These are phyloP conservation scores for Dalbergia cochinchinensis DNA, from an alignment of 306 rosid species.

Conservation along the genomic window DNA sequence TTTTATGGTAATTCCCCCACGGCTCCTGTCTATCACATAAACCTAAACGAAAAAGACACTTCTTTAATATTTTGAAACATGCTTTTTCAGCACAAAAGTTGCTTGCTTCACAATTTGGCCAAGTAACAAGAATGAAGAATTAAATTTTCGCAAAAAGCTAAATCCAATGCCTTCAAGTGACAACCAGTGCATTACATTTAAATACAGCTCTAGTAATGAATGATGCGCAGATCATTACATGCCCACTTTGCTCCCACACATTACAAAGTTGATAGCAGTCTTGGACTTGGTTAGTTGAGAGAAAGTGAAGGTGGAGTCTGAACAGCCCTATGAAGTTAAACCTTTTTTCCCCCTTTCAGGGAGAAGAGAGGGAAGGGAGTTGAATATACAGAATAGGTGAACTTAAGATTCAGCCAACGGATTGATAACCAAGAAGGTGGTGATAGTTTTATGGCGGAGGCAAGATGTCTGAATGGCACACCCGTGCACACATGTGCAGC, in stretches of 20 bases:
- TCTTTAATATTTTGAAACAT: not conserved
- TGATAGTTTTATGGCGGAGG: not conserved
- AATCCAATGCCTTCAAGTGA: not conserved
- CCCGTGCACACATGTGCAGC: not conserved
- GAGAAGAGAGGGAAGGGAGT: not conserved
- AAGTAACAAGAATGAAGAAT: not conserved
- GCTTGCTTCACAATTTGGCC: slow-evolving; percentile 7
- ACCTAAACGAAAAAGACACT: no score
- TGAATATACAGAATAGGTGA: not conserved
- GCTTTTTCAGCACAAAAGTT: not conserved
- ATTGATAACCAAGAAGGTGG: slow-evolving; percentile 7
- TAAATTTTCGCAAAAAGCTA: slow-evolving; percentile 8
- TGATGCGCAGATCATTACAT: not conserved
- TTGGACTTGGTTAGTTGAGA: not conserved
- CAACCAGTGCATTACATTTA: slow-evolving; percentile 8
- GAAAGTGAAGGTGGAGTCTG: not conserved
- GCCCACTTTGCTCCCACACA: not conserved
- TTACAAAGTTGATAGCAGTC: not conserved
- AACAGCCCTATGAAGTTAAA: not conserved
- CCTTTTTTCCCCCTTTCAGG: not conserved
- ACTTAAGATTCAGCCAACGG: not conserved
- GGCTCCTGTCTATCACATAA: no score
- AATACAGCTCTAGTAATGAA: not conserved
- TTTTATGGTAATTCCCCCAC: no score
- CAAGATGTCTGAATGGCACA: not conserved